These are phyloP conservation scores for Linum usitatissimum DNA, from an alignment of 345 rosid genomes.

Conservation along the genomic window DNA sequence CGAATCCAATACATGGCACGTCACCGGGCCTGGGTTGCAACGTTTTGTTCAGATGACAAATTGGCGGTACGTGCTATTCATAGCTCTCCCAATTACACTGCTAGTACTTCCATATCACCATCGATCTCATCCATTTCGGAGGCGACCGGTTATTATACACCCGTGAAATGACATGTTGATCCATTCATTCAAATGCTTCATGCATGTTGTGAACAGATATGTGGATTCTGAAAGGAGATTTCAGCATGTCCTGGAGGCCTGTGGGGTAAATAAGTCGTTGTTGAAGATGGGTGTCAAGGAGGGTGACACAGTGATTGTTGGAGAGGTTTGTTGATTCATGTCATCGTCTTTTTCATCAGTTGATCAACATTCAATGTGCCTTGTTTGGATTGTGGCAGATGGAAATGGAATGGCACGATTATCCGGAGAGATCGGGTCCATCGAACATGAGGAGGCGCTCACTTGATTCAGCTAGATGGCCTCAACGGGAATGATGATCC, in stretches of 20 bases:
- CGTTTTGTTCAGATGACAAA: constrained; percentile 97
- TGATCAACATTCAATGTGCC: background rate
- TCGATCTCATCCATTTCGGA: no score
- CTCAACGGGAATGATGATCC: constrained; percentile 42
- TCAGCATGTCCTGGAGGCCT: constrained; percentile 83
- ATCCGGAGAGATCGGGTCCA: constrained; percentile 34
- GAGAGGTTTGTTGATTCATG: constrained; percentile 52
- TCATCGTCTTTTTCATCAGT: background rate
- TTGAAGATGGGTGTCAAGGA: constrained; percentile 77
- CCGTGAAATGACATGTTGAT: no score
- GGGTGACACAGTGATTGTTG: constrained; percentile 82
- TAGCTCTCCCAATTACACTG: background rate
- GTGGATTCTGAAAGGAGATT: constrained; percentile 77
- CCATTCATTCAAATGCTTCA: no score
- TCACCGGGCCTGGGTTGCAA: constrained; percentile 68
- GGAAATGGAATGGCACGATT: constrained; percentile 91
- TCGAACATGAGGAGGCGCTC: constrained; percentile 43
- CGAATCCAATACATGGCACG: constrained; percentile 57
- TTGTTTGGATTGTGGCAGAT: constrained; percentile 30
- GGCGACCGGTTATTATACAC: no score
- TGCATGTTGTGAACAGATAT: constrained; percentile 35
- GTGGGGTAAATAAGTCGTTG: constrained; percentile 68
- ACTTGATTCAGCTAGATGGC: constrained; percentile 57
- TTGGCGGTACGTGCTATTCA: constrained; percentile 62
- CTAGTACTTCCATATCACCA: no score